Evolutionary conservation across 176 grass and related monocot species (phyloP), one percentile per base, ranked within the genome.

Genomic region (Oryza nivara): DNA sequence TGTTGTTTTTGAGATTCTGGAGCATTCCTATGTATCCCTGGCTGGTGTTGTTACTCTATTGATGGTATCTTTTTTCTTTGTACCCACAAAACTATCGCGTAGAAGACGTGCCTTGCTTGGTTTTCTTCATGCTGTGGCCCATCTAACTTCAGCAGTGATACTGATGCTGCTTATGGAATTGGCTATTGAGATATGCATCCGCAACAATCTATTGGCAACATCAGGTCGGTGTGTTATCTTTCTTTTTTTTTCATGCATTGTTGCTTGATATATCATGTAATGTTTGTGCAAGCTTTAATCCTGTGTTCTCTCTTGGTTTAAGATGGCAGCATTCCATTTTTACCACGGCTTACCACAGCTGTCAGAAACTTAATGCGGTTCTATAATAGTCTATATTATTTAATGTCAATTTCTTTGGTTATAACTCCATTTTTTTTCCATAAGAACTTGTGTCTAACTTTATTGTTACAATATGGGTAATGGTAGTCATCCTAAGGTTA

Each of bases 151-250:
- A n/a, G 96, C 96, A 47, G 80, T 99, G 49, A 52, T 99, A 75
- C 78, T 99, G 63, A 99, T 96, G 96, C 86, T 99, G 28, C 81
- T 99, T 69, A 92, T 99, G 93, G 96, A 99, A 81, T 85, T 99
- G 78, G 91, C 71, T 84, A 99, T 99, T 91, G 96, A 99, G 86
- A 94, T 99, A 80, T 99, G 96, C 81, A 92, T 94, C 34, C 88
- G 81, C 65, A 95, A 99, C 86, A 91, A 89, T 85, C 88, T 99
- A 34, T 83, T 99, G 81, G 96, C 96, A 49, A 95, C 96, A 80
- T 95, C 96, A 96, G 96, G 96, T 99, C 46, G 11, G 77, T 73
- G 70, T 74, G 3, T 36, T 5, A 36, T 51, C 7, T 34, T 60
- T 80, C 38, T 26, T 67, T 19, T 20, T 20, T 19, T 67, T 60